These are phyloP conservation scores for Corymbia calophylla DNA, from an alignment of 441 rosid species.

Conservation along the genomic window DNA sequence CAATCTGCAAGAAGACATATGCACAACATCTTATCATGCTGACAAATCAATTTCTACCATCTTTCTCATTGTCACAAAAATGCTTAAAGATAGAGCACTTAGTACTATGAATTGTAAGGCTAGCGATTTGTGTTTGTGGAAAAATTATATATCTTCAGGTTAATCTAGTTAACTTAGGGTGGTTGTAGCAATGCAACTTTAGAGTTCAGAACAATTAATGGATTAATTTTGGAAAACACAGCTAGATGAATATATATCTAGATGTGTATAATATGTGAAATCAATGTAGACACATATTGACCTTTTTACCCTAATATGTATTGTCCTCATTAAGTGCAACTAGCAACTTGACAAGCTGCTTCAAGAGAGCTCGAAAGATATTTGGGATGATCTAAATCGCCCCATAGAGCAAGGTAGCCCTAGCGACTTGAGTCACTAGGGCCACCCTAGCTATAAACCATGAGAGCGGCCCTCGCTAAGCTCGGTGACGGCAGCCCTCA, in stretches of 20 bases:
- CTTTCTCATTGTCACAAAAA: neutral
- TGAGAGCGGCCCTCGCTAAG: too few relatives aligned
- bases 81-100: neutral
- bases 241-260: neutral
- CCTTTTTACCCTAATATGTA: constrained; percentile 50
- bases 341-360: constrained; percentile 32
- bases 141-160: neutral
- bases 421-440: too few relatives aligned
- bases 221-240: neutral
- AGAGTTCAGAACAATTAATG: neutral
- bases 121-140: neutral
- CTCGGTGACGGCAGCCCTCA: too few relatives aligned
- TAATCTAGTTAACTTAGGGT: neutral
- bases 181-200: neutral
- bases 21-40: neutral
- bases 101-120: neutral
- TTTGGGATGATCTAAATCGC: constrained; percentile 1
- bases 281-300: neutral
- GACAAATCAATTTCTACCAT: neutral
- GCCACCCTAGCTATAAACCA: too few relatives aligned
- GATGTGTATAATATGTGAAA: neutral
- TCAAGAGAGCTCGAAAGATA: constrained; percentile 12
- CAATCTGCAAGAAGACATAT: constrained; percentile 16
- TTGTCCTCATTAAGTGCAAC: constrained; percentile 36
- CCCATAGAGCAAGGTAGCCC: constrained; percentile 28